Evolutionary conservation across 2,329 filamentous ascomycete genomes (phyloP).

Genomic region (Epichloe brachyelytri): DNA sequence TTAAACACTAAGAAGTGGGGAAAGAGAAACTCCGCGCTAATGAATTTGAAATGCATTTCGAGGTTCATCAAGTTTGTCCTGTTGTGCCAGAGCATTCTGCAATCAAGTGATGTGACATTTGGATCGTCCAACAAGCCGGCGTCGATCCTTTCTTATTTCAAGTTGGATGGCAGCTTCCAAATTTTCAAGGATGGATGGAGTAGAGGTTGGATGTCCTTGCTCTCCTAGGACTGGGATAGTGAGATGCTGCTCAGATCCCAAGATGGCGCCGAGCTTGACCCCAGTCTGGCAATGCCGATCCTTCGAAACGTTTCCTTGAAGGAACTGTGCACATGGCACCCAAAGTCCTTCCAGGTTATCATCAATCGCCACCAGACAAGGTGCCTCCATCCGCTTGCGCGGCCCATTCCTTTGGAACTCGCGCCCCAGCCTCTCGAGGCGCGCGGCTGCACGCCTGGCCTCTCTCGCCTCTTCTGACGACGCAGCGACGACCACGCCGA

Average conservation of each 20-base stretch:
- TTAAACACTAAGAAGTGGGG: background rate
- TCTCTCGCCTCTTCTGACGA: constrained; percentile 33
- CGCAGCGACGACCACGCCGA: constrained; percentile 41
- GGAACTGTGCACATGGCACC: background rate
- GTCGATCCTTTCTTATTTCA: background rate
- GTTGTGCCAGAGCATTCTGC: background rate
- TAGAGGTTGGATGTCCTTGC: background rate
- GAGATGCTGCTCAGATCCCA: background rate
- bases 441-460: constrained; percentile 37
- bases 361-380: constrained; percentile 16
- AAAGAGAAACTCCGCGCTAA: constrained; percentile 2
- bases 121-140: background rate
- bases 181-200: background rate
- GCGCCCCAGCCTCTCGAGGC: constrained; percentile 40
- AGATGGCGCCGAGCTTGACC: background rate
- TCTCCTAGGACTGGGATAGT: background rate
- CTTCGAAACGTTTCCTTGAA: background rate
- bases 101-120: background rate
- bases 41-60: background rate
- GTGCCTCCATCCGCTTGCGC: constrained; percentile 15
- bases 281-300: background rate
- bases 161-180: background rate
- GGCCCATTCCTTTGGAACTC: constrained; percentile 42
- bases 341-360: constrained; percentile 2
- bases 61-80: background rate